Conservation (phyloP, 345 rosid species). For the Moricandia arvensis region DNA sequence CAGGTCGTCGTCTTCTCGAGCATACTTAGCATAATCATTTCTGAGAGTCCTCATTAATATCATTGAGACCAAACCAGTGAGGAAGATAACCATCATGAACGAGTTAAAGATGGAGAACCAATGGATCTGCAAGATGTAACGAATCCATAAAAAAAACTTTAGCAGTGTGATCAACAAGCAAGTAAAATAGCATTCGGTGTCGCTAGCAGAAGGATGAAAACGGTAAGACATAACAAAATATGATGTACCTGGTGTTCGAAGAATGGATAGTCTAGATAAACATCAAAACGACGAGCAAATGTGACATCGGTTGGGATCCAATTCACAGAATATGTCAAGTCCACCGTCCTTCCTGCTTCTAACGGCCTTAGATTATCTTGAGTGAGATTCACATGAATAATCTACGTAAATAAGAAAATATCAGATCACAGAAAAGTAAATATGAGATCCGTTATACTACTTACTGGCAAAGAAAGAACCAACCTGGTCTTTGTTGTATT, state of each 20-base stretch:
- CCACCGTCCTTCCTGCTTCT: slow-evolving; percentile 62
- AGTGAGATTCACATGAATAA: slow-evolving; percentile 83
- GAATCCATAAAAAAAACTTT: neutral
- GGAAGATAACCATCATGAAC: slow-evolving; percentile 99
- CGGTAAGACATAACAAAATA: slow-evolving; percentile 6
- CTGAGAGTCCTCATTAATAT: slow-evolving; percentile 95
- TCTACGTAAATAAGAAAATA: slow-evolving; percentile 41
- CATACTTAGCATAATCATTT: slow-evolving; percentile 94
- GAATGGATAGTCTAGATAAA: slow-evolving; percentile 90
- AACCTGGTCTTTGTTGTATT: slow-evolving; percentile 89
- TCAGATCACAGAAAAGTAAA: neutral
- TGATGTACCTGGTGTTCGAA: slow-evolving; percentile 87
- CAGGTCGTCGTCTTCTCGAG: slow-evolving; percentile 94
- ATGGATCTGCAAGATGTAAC: slow-evolving; percentile 66
- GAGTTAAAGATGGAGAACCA: slow-evolving; percentile 99
- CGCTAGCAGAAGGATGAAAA: neutral
- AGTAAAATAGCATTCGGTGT: neutral
- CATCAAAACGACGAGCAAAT: slow-evolving; percentile 92
- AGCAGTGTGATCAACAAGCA: neutral
- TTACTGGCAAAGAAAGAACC: slow-evolving; percentile 27
- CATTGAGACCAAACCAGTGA: slow-evolving; percentile 97
- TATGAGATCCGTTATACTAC: neutral
- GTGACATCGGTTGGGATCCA: slow-evolving; percentile 70
- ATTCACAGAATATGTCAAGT: slow-evolving; percentile 78
- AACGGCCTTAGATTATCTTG: slow-evolving; percentile 75